phyloP scores from a whole-genome alignment of 768 basidiomycete genomes.

The Kondoa malvinella region DNA sequence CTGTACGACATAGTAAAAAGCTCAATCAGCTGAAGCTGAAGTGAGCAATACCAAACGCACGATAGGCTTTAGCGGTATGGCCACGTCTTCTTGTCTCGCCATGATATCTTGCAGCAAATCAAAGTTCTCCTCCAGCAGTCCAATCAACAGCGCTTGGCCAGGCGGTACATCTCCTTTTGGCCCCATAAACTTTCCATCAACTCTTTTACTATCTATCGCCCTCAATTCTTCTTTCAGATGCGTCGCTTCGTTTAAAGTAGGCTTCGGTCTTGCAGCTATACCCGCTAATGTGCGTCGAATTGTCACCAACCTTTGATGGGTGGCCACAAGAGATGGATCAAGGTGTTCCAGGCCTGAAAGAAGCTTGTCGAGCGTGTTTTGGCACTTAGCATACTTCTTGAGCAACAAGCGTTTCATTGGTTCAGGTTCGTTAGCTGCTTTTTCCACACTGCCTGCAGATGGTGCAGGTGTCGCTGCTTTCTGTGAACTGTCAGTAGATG shows the following conservation, averaged over 20 bases:
- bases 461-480: too few relatives aligned
- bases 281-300: conserved; percentile 75
- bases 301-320: conserved; percentile 73
- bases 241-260: conserved; percentile 71
- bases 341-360: conserved; percentile 71
- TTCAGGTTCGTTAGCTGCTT: conserved; percentile 1
- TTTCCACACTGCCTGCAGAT: neutral
- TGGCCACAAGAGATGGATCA: conserved; percentile 71
- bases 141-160: conserved; percentile 66
- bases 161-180: conserved; percentile 1
- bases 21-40: neutral
- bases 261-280: conserved; percentile 61
- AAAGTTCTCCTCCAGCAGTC: conserved; percentile 88
- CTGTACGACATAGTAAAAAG: neutral
- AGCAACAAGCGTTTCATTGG: neutral
- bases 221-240: conserved; percentile 79
- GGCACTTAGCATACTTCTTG: neutral
- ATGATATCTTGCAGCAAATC: conserved; percentile 90
- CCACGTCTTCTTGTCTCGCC: conserved; percentile 48
- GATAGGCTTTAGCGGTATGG: conserved; percentile 26
- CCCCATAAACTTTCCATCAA: conserved; percentile 76
- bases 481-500: too few relatives aligned
- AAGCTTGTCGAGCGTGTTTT: conserved; percentile 57
- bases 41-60: neutral
- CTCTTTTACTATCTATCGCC: conserved; percentile 70